Conservation (phyloP, 805 yeast species). For the Aciculoconidium aculeatum region DNA sequence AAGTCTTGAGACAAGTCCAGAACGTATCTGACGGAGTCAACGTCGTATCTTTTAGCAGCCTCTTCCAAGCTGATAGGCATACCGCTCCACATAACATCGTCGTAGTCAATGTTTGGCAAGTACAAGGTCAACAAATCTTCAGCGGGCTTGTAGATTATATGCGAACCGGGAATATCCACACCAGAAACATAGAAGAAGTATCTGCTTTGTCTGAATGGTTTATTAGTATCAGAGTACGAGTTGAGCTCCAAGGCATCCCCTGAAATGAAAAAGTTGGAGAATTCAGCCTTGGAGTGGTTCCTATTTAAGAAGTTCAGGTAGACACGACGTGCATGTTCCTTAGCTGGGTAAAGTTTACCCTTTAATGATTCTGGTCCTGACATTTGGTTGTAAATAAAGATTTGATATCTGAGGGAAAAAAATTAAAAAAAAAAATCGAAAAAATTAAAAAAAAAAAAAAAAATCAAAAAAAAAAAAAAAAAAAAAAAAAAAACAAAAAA, state of each 20-base stretch:
- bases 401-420: too few species aligned
- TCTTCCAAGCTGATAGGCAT: constrained; percentile 64
- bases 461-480: too few species aligned
- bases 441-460: too few species aligned
- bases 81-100: constrained; percentile 97
- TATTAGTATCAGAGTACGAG: constrained; percentile 74
- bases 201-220: constrained; percentile 81
- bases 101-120: constrained; percentile 77
- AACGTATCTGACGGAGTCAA: constrained; percentile 71
- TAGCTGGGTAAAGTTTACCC: constrained; percentile 73
- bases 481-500: too few species aligned
- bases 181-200: constrained; percentile 88
- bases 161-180: constrained; percentile 71
- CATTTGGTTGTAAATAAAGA: too few species aligned
- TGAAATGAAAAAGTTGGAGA: constrained; percentile 45
- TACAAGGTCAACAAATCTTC: constrained; percentile 61
- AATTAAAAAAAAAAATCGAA: too few species aligned
- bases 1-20: constrained; percentile 41
- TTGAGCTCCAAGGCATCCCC: constrained; percentile 55
- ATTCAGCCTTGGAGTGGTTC: constrained; percentile 15
- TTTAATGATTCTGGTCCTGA: constrained; percentile 10
- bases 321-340: constrained; percentile 60
- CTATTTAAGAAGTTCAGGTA: constrained; percentile 29
- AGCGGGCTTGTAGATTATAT: constrained; percentile 51
- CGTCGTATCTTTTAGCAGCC: constrained; percentile 64